A percentile compares a stretch with the other conserved stretches of the same genome.
These are phyloP conservation scores for Balakata baccata DNA, from an alignment of 345 rosid species.

Conservation along the genomic window DNA sequence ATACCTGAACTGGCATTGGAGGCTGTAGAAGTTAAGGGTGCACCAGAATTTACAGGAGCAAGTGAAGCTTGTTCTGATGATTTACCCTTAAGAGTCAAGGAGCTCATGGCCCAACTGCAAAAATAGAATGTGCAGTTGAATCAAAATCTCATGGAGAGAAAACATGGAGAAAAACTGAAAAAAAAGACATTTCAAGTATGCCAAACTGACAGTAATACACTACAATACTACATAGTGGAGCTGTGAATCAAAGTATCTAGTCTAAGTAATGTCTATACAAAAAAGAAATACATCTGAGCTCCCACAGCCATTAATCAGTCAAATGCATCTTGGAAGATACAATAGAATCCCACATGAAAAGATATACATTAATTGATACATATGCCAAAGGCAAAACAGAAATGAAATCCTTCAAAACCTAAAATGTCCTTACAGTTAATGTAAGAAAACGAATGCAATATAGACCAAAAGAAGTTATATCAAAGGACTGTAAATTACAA, in stretches of 20 bases:
- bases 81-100: slow-evolving; percentile 90
- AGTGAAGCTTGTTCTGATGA: slow-evolving; percentile 74
- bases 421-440: not conserved
- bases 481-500: not conserved
- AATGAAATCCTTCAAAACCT: not conserved
- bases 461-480: not conserved
- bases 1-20: slow-evolving; percentile 69
- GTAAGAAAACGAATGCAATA: not conserved
- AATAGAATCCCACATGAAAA: slow-evolving; percentile 5
- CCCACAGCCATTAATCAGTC: not conserved
- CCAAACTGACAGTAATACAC: not conserved
- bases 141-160: not conserved
- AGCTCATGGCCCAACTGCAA: slow-evolving; percentile 98
- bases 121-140: not conserved
- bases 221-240: not conserved
- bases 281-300: not conserved
- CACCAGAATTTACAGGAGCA: slow-evolving; percentile 52
- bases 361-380: not conserved
- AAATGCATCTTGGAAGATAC: not conserved
- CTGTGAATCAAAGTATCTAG: not conserved
- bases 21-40: slow-evolving; percentile 44
- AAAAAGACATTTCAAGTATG: not conserved
- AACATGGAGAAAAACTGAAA: not conserved
- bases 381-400: not conserved
- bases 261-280: not conserved